A percentile compares a stretch with the other conserved stretches of the same genome.
phyloP scores from a whole-genome alignment of 1,139 yeast genomes.

The Suhomyces anneliseae region DNA sequence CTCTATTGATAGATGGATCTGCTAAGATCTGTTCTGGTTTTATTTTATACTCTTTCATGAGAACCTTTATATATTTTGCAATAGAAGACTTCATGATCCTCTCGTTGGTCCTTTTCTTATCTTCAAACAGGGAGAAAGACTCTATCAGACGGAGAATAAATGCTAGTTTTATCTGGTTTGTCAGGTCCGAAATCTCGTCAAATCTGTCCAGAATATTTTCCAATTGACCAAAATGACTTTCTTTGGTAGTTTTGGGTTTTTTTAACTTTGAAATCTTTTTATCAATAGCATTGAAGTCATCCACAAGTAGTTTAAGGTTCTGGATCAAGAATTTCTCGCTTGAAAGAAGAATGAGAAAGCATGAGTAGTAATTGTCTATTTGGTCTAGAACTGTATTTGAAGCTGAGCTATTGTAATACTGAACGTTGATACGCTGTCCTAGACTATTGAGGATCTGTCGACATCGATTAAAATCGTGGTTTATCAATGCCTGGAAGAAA shows the following conservation, averaged over 20 bases:
- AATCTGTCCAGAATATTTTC: not conserved
- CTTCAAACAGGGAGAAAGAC: constrained; percentile 1
- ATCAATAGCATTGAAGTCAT: constrained; percentile 8
- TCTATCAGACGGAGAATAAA: constrained; percentile 5
- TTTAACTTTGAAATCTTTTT: not conserved
- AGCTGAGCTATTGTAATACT: constrained; percentile 1
- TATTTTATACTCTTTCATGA: constrained; percentile 1
- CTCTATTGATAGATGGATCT: not conserved
- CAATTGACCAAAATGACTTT: not conserved
- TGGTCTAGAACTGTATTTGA: constrained; percentile 4
- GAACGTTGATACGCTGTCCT: constrained; percentile 5
- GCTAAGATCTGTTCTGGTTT: not conserved
- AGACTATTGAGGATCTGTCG: constrained; percentile 8
- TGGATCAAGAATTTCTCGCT: constrained; percentile 10
- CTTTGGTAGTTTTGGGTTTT: not conserved
- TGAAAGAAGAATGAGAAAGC: constrained; percentile 13
- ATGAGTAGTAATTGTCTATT: constrained; percentile 16
- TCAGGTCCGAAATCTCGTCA: not conserved
- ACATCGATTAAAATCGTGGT: constrained; percentile 12
- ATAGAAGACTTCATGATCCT: constrained; percentile 8
- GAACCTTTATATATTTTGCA: constrained; percentile 4
- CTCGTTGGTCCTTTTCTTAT: constrained; percentile 3
- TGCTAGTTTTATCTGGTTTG: constrained; percentile 1
- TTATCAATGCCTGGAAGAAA: constrained; percentile 13
- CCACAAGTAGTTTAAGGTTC: constrained; percentile 16